phyloP scores from a whole-genome alignment of 2,329 filamentous ascomycete species.

The Scopulariopsis brevicaulis region DNA sequence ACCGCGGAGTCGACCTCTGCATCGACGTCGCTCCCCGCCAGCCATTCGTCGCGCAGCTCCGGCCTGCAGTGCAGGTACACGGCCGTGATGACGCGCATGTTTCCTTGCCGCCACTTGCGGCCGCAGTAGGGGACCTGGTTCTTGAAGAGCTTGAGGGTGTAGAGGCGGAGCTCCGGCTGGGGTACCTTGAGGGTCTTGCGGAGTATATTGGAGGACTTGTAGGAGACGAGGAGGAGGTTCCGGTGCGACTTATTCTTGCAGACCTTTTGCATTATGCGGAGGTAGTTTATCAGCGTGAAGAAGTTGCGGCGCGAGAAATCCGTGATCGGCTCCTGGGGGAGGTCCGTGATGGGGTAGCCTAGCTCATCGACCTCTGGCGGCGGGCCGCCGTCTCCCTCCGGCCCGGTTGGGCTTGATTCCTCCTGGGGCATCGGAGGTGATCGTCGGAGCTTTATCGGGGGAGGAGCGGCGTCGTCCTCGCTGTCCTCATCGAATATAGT shows the following conservation, averaged over 20 bases:
- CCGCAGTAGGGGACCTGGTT: conserved; percentile 97
- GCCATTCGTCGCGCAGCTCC: conserved; percentile 90
- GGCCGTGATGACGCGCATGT: conserved; percentile 97
- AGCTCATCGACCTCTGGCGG: conserved; percentile 72
- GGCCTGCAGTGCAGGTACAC: conserved; percentile 91
- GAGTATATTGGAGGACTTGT: conserved; percentile 87
- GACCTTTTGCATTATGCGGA: conserved; percentile 94
- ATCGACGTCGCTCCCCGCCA: conserved; percentile 82
- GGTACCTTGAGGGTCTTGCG: conserved; percentile 87
- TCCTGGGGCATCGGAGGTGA: conserved; percentile 26
- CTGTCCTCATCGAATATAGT: conserved; percentile 32
- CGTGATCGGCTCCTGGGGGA: conserved; percentile 69
- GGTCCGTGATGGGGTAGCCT: conserved; percentile 62
- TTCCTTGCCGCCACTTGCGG: conserved; percentile 93
- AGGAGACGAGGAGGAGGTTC: conserved; percentile 85
- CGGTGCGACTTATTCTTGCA: conserved; percentile 93
- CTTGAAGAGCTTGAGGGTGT: conserved; percentile 97
- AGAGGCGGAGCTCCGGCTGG: conserved; percentile 75
- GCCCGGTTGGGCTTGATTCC: not conserved
- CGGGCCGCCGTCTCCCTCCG: conserved; percentile 2
- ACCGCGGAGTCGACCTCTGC: conserved; percentile 88
- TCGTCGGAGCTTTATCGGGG: conserved; percentile 60
- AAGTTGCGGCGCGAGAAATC: conserved; percentile 90
- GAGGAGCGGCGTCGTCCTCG: conserved; percentile 71
- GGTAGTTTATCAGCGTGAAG: conserved; percentile 88